Evolutionary conservation across 495 filamentous ascomycete species (phyloP).

Genomic region (Penicillium daleae): DNA sequence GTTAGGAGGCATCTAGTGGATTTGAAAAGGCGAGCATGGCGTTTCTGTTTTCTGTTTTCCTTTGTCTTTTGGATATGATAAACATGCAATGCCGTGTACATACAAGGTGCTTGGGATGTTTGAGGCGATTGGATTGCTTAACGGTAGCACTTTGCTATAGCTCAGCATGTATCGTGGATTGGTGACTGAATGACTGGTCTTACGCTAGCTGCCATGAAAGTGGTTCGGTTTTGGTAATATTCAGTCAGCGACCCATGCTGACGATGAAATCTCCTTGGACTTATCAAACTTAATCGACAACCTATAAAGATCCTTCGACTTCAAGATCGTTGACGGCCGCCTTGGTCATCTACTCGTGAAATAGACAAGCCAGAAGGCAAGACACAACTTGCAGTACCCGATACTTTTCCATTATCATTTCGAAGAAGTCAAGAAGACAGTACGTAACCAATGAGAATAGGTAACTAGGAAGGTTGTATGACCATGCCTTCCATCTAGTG

Average conservation of each 20-base stretch:
- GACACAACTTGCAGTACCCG: background rate
- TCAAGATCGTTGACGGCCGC: no score
- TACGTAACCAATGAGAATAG: background rate
- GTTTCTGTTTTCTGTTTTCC: no score
- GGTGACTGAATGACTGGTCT: background rate
- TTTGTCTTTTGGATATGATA: slow-evolving; percentile 4
- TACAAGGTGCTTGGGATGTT: background rate
- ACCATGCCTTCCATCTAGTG: no score
- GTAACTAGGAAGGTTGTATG: no score
- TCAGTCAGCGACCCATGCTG: background rate
- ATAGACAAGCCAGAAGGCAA: no score
- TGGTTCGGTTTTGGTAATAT: background rate
- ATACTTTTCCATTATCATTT: no score
- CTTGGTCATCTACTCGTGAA: background rate
- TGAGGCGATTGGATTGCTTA: slow-evolving; percentile 7
- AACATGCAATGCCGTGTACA: slow-evolving; percentile 3
- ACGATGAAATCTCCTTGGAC: no score
- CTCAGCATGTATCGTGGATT: background rate
- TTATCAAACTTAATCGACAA: no score
- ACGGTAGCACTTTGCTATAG: background rate
- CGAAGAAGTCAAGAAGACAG: no score
- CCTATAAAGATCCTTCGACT: no score
- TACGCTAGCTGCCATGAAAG: no score
- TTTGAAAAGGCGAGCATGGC: slow-evolving; percentile 9
- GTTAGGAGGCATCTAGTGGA: background rate